Evolutionary conservation across 371 early-diverging fungal species (phyloP), one percentile per base, ranked within the genome.

Genomic region (Mucor plumbeus): DNA sequence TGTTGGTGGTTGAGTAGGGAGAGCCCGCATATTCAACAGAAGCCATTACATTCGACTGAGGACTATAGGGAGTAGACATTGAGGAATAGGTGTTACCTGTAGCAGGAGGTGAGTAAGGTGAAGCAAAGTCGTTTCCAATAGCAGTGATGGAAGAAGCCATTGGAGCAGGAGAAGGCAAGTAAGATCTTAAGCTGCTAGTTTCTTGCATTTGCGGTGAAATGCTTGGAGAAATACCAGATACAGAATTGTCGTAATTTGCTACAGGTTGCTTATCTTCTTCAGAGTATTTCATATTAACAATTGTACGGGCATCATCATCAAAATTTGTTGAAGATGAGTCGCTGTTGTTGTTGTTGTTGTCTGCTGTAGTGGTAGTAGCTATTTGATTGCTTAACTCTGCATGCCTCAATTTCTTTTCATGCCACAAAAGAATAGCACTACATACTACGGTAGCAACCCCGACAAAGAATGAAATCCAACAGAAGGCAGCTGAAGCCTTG

Each of bases 341-440:
- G 13, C 26, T 34, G 7, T 35, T 41, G 2, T 40, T 38, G 31
- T 48, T 35, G 19, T 19, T 1, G 0, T 7, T 60, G 10, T 34
- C 34, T 39, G 11, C 17, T 11, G 7, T 26, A 5, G 33, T 36
- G 1, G 33, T 40, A 38, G 62, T 36, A 5, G 26, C 8, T 0
- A n/a, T 19, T 19, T n/a, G 38, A 14, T 35, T 39, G 21, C 7
- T 34, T 14, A 14, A 2, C 9, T 60, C 62, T 21, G 39, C 41
- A 19, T 75, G 64, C 15, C 50, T 65, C 15, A 65, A 53, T 40
- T 73, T 69, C 59, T 70, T 72, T 50, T 76, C 76, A 38, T 70
- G 67, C 67, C 70, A 72, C 5, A 76, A 62, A 0, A 76, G 41
- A 21, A 76, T 60, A 19, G 19, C 65, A n/a, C 70, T 63, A 10